A percentile compares a stretch with the other conserved stretches of the same genome.
Conservation (phyloP, 345 rosid genomes). For the Acer yangbiense region DNA sequence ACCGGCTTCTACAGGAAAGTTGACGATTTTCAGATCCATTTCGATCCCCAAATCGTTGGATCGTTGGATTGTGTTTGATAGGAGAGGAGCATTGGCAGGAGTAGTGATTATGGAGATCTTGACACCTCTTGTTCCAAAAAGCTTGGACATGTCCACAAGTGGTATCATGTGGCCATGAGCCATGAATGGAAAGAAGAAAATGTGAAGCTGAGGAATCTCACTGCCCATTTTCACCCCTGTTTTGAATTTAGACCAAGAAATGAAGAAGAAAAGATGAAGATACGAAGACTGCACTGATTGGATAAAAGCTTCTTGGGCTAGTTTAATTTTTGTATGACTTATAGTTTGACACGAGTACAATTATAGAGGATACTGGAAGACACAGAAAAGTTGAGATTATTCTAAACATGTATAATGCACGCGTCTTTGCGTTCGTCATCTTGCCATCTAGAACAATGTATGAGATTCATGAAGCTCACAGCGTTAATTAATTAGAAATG, state of each 20-base stretch:
- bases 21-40: conserved; percentile 32
- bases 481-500: no score
- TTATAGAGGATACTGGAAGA: neutral
- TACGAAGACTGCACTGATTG: no score
- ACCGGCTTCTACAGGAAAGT: conserved; percentile 48
- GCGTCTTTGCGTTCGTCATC: neutral
- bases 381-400: neutral
- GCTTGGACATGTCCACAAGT: conserved; percentile 50
- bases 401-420: neutral
- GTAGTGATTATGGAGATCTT: conserved; percentile 52
- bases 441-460: no score
- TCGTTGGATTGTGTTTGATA: conserved; percentile 34
- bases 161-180: conserved; percentile 69
- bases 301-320: no score
- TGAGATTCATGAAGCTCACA: no score
- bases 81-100: conserved; percentile 35
- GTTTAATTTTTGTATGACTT: no score
- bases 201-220: conserved; percentile 30
- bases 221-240: conserved; percentile 20
- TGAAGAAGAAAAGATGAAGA: neutral
- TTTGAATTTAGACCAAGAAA: neutral
- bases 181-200: conserved; percentile 52
- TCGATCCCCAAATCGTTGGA: conserved; percentile 27
- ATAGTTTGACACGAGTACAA: neutral
- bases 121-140: conserved; percentile 41